These are phyloP conservation scores for Chalciporus chontae DNA, from an alignment of 768 basidiomycete genomes.

Conservation along the genomic window DNA sequence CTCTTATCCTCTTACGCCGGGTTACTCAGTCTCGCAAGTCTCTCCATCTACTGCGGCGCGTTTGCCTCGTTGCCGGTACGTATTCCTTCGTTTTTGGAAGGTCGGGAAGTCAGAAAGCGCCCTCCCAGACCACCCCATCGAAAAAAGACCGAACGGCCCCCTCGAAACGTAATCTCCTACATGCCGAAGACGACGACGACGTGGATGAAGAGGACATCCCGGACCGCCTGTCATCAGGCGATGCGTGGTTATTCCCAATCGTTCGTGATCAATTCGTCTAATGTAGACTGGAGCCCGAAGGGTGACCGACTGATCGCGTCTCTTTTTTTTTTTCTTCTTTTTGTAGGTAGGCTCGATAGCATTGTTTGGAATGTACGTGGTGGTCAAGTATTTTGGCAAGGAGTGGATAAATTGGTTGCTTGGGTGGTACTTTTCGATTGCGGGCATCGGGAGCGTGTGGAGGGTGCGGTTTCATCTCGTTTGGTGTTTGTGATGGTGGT, in stretches of 20 bases:
- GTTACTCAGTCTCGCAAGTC: slow-evolving; percentile 57
- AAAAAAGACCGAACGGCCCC: background rate
- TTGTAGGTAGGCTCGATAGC: slow-evolving; percentile 66
- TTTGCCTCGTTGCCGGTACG: slow-evolving; percentile 65
- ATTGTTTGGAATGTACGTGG: slow-evolving; percentile 63
- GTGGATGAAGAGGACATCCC: slow-evolving; percentile 55
- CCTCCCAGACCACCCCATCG: slow-evolving; percentile 5
- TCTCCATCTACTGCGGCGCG: slow-evolving; percentile 69
- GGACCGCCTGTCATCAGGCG: slow-evolving; percentile 59
- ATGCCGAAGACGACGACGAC: slow-evolving; percentile 45
- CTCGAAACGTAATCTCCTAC: slow-evolving; percentile 17
- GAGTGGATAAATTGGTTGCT: slow-evolving; percentile 83
- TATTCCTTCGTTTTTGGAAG: slow-evolving; percentile 7
- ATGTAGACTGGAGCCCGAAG: background rate
- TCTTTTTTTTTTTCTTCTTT: background rate
- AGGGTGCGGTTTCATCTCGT: slow-evolving; percentile 36
- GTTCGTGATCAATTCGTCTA: slow-evolving; percentile 40
- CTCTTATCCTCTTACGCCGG: slow-evolving; percentile 67
- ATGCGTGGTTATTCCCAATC: slow-evolving; percentile 75
- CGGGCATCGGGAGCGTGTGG: slow-evolving; percentile 66
- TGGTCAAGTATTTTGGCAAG: slow-evolving; percentile 73
- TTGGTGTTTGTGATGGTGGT: background rate
- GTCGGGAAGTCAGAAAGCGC: background rate
- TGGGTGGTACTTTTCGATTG: slow-evolving; percentile 69
- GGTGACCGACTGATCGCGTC: background rate